Conservation (phyloP, 2,329 filamentous ascomycete genomes). For the Nannizziopsis arthrosporioides region DNA sequence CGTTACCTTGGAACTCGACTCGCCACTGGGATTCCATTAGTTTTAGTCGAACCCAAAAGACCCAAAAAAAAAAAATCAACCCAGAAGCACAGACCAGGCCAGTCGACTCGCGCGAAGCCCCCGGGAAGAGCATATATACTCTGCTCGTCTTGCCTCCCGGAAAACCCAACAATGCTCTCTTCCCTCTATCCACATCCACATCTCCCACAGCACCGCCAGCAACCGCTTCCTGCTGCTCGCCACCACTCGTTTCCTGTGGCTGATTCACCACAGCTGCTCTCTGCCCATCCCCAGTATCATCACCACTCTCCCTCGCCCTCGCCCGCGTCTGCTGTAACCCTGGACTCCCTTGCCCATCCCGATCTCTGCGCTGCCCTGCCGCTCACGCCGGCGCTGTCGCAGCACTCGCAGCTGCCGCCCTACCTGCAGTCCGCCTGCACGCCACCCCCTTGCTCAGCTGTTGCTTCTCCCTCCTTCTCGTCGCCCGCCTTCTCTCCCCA, state of each 20-base stretch:
- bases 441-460: slow-evolving; percentile 9
- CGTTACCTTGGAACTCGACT: not conserved
- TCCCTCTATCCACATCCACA: slow-evolving; percentile 3
- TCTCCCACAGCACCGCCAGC: slow-evolving; percentile 3
- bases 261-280: slow-evolving; percentile 7
- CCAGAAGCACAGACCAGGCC: too few relatives aligned
- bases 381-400: slow-evolving; percentile 11
- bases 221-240: not conserved
- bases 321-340: slow-evolving; percentile 7
- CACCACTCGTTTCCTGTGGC: not conserved
- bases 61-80: not conserved
- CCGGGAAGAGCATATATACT: not conserved
- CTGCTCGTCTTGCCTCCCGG: not conserved
- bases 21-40: too few relatives aligned
- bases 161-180: slow-evolving; percentile 3
- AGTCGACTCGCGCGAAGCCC: too few relatives aligned
- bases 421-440: slow-evolving; percentile 2
- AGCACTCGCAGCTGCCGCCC: slow-evolving; percentile 2
- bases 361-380: slow-evolving; percentile 6
- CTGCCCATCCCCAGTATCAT: slow-evolving; percentile 8
- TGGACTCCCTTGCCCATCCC: not conserved
- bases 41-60: too few relatives aligned
- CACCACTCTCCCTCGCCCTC: not conserved
- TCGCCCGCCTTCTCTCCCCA: slow-evolving; percentile 14
- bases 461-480: slow-evolving; percentile 10